Evolutionary conservation across 768 basidiomycete genomes (phyloP).

Genomic region (Boletus vermiculosoides): DNA sequence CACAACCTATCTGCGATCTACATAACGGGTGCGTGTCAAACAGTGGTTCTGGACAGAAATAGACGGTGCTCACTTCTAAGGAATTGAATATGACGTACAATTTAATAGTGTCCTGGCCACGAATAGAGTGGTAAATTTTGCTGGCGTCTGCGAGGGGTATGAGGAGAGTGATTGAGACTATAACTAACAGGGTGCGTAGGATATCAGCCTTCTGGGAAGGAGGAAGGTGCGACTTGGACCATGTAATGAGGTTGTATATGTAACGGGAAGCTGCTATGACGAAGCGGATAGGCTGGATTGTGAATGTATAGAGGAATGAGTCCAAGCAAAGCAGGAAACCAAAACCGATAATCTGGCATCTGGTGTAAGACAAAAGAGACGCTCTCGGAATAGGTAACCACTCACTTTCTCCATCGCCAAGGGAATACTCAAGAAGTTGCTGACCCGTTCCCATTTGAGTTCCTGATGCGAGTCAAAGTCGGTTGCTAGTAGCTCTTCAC

Average conservation of each 20-base stretch:
- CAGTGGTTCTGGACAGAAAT: neutral
- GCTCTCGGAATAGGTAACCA: neutral
- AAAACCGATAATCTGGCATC: conserved; percentile 77
- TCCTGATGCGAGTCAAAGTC: conserved; percentile 94
- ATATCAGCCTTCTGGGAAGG: conserved; percentile 93
- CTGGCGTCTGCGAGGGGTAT: conserved; percentile 89
- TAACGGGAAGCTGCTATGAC: conserved; percentile 60
- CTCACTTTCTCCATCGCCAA: conserved; percentile 91
- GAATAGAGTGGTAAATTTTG: conserved; percentile 96
- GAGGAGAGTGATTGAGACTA: conserved; percentile 70
- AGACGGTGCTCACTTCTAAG: conserved; percentile 70
- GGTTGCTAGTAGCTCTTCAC: conserved; percentile 86
- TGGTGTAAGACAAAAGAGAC: conserved; percentile 3
- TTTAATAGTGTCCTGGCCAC: conserved; percentile 98
- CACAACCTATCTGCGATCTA: conserved; percentile 95
- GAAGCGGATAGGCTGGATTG: conserved; percentile 91
- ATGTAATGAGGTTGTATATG: conserved; percentile 47
- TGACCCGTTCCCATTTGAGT: conserved; percentile 92
- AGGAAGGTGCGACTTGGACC: conserved; percentile 58
- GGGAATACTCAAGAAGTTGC: conserved; percentile 93
- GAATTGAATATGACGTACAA: conserved; percentile 99
- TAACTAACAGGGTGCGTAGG: conserved; percentile 73
- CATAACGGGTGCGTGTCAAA: neutral
- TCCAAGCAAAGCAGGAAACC: conserved; percentile 94
- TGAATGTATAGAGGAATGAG: conserved; percentile 97